Evolutionary conservation across 306 rosid species (phyloP).

Genomic region (Myrica gale): DNA sequence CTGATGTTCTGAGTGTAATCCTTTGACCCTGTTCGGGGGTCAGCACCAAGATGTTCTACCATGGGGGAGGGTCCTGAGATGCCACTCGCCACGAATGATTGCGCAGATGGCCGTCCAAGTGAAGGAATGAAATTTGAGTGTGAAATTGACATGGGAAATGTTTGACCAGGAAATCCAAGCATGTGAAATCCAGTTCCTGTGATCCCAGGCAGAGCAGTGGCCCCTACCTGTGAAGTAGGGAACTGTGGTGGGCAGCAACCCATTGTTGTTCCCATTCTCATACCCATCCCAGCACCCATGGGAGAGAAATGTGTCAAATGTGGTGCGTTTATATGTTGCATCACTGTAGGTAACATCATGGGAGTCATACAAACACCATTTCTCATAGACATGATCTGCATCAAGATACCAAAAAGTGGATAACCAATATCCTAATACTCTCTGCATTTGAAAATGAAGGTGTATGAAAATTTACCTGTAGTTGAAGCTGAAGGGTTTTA

Average conservation of each 20-base stretch:
- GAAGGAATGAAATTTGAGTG: slow-evolving; percentile 32
- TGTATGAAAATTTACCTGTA: slow-evolving; percentile 37
- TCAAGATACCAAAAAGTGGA: background rate
- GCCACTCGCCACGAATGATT: slow-evolving; percentile 14
- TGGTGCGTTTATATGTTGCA: slow-evolving; percentile 17
- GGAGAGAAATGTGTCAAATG: slow-evolving; percentile 23
- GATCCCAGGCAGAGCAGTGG: slow-evolving; percentile 11
- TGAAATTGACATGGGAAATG: slow-evolving; percentile 25
- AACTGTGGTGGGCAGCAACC: slow-evolving; percentile 30
- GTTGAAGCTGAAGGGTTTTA: slow-evolving; percentile 51
- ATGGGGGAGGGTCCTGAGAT: slow-evolving; percentile 11
- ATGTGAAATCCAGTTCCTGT: slow-evolving; percentile 30
- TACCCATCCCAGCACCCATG: slow-evolving; percentile 38
- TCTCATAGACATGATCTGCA: slow-evolving; percentile 56
- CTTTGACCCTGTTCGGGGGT: slow-evolving; percentile 8
- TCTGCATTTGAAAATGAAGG: background rate
- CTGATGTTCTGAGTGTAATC: slow-evolving; percentile 1
- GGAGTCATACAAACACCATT: slow-evolving; percentile 36
- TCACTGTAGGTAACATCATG: slow-evolving; percentile 39
- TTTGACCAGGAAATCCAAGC: slow-evolving; percentile 43
- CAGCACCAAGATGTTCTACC: background rate
- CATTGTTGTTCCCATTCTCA: slow-evolving; percentile 28
- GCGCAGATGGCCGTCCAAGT: slow-evolving; percentile 26
- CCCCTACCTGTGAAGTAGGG: slow-evolving; percentile 29
- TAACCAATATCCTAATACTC: background rate